Conservation (phyloP, 1,284 basidiomycete species). For the Apiotrichum veenhuisii region DNA sequence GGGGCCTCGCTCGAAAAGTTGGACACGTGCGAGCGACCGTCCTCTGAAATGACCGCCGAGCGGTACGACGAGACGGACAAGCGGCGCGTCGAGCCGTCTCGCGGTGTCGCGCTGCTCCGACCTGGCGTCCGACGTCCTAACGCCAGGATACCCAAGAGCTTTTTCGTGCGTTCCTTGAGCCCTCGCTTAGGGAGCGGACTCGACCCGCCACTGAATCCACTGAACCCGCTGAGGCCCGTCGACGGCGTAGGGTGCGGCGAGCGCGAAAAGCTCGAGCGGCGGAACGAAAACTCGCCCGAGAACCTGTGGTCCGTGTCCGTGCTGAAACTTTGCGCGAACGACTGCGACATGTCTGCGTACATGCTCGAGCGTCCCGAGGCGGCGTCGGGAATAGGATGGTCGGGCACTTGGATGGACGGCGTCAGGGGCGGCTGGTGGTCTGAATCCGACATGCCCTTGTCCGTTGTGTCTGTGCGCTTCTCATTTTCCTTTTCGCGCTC, state of each 20-base stretch:
- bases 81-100: constrained; percentile 15
- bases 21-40: constrained; percentile 1
- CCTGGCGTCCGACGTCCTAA: constrained; percentile 12
- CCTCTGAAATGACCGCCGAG: constrained; percentile 9
- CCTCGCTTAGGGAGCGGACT: neutral
- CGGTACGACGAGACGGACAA: constrained; percentile 27
- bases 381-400: neutral
- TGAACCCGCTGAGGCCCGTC: neutral
- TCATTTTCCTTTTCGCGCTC: neutral
- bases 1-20: constrained; percentile 3
- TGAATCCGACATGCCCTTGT: neutral
- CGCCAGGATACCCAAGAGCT: constrained; percentile 35
- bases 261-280: neutral
- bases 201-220: neutral
- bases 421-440: neutral
- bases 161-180: constrained; percentile 39
- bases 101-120: neutral
- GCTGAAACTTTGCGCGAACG: neutral
- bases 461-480: too few species aligned
- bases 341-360: neutral
- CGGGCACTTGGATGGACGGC: neutral
- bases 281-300: neutral
- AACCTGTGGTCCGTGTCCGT: neutral
- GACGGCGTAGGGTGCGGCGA: neutral
- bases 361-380: constrained; percentile 1